Conservation (phyloP, 371 early-diverging fungal genomes). For the Phascolomyces articulosus region DNA sequence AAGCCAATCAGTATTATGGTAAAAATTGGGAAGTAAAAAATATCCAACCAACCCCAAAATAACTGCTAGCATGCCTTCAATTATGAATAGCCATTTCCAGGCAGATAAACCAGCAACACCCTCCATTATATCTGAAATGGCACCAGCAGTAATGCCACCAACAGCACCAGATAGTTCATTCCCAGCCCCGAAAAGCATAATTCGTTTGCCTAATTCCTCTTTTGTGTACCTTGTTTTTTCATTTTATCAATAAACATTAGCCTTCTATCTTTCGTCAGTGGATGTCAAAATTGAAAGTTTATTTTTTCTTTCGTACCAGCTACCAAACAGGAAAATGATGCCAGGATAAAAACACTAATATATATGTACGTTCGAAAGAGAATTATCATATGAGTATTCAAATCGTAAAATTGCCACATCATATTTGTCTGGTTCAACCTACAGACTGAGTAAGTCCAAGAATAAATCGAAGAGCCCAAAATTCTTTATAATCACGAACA, state of each 20-base stretch:
- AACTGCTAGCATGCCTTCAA: conserved; percentile 58
- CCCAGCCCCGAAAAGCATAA: conserved; percentile 68
- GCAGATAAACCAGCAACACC: conserved; percentile 51
- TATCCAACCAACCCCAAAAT: conserved; percentile 43
- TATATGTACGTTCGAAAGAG: no score
- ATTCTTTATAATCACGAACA: conserved; percentile 38
- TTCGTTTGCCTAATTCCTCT: conserved; percentile 75
- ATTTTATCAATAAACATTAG: no score
- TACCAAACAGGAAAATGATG: conserved; percentile 71
- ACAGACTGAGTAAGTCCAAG: conserved; percentile 50
- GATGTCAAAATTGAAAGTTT: no score
- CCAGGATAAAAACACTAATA: conserved; percentile 72
- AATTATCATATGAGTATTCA: no score
- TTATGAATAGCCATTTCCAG: conserved; percentile 67
- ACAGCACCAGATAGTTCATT: conserved; percentile 42
- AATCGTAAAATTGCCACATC: no score
- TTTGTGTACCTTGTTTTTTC: no score
- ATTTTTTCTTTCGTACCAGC: no score
- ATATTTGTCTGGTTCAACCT: no score
- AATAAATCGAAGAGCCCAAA: conserved; percentile 61
- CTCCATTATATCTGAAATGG: conserved; percentile 35
- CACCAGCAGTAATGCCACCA: conserved; percentile 39
- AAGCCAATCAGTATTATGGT: conserved; percentile 54
- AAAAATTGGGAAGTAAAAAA: conserved; percentile 62
- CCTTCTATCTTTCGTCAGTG: no score